Base-by-base conservation (phyloP, 352 stramenopile species). In the Blastocystis sp. region DNA sequence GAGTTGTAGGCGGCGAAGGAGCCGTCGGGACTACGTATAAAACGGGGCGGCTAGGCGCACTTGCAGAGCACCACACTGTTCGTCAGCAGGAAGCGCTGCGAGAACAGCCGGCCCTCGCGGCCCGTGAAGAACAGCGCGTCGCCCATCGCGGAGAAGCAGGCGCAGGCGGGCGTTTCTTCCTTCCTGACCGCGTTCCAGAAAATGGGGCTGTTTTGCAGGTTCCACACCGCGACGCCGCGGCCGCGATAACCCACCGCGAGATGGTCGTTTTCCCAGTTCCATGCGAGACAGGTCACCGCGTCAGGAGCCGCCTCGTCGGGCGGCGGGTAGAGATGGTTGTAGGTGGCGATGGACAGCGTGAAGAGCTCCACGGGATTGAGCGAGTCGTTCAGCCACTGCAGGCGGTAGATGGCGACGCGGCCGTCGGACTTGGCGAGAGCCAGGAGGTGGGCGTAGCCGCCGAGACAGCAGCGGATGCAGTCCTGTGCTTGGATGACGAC, bases 1-100 rank as follows among this genome's bases (percentile, higher is more conserved):
- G 74, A 70, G 34, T 84, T 84, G 61, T 68, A 84, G 54, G 74
- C 74, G 45, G 66, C 57, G 38, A 70, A 84, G n/a, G 52, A 57
- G 59, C 28, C 34, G 61, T 84, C 3, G 9, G 48, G 34, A 54
- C 52, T 68, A 69, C 21, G 42, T 21, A 19, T 68, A 1, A 69
- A 9, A 28, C 3, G 66, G 11, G 38, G 45, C 7, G 28, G 19
- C 21, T 48, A 2, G 42, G 9, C 9, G 2, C 28, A 77, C 66
- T 60, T 34, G 66, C 38, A 60, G 14, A 24, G 19, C 9, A 57
- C 40, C 45, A 70, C 74, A 42, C 10, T 54, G 42, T 45, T 40
- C 11, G 52, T 69, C 2, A 62, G 11, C 4, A 84, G 60, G 61
- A 84, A 68, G 2, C 3, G 45, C 74, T 84, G 74, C 19, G 9